Conservation (phyloP, 78 protist species). For the Creolimax fragrantissima region DNA sequence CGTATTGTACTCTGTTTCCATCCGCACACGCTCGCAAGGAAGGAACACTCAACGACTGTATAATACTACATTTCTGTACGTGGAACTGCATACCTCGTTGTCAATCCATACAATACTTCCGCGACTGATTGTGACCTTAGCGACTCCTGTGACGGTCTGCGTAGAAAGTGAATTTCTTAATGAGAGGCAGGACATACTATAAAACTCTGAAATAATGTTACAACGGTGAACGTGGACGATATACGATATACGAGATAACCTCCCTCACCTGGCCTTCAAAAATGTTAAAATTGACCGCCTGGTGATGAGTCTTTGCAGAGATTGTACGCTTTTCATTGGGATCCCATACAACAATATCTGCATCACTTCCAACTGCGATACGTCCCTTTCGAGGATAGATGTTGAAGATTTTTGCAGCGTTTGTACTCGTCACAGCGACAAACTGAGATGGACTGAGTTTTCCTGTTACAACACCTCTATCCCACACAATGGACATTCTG, state of each 20-base stretch:
- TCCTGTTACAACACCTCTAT: constrained; percentile 45
- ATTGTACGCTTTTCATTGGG: constrained; percentile 47
- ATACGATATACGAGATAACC: too few species aligned
- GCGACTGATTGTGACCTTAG: constrained; percentile 31
- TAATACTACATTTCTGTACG: too few species aligned
- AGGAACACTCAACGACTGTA: too few species aligned
- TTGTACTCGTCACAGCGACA: constrained; percentile 66
- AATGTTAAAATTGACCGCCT: constrained; percentile 71
- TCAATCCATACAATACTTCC: constrained; percentile 35
- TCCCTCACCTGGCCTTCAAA: constrained; percentile 65
- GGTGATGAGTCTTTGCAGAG: constrained; percentile 59
- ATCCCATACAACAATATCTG: constrained; percentile 73
- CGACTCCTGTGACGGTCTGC: constrained; percentile 52
- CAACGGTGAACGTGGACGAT: too few species aligned
- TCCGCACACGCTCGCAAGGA: too few species aligned
- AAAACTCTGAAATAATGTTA: too few species aligned
- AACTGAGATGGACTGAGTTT: constrained; percentile 48
- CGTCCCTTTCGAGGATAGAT: constrained; percentile 79
- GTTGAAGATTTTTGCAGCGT: constrained; percentile 73
- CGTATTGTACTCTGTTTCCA: too few species aligned
- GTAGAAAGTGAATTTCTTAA: too few species aligned
- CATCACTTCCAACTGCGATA: constrained; percentile 70
- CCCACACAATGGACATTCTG: constrained; percentile 75
- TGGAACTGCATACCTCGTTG: neutral
- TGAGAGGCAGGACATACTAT: too few species aligned